Conservation (phyloP, 2,329 filamentous ascomycete species). For the Domatiomyces globalis region DNA sequence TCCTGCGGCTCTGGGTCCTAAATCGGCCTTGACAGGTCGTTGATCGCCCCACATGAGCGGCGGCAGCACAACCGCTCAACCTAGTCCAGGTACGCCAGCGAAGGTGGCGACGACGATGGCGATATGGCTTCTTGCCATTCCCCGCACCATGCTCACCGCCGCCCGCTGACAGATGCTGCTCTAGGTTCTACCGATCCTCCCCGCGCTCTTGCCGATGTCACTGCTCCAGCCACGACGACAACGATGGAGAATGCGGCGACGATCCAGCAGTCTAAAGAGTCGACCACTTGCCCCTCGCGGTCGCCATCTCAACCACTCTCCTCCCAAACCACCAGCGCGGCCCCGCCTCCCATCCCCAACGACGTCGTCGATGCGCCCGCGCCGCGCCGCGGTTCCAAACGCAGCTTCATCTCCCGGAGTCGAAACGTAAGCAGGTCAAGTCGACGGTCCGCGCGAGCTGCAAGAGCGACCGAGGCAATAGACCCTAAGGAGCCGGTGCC, state of each 20-base stretch:
- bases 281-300: background rate
- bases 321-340: background rate
- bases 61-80: slow-evolving; percentile 16
- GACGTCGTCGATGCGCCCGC: slow-evolving; percentile 9
- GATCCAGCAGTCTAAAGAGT: slow-evolving; percentile 11
- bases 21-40: slow-evolving; percentile 12
- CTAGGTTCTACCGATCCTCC: background rate
- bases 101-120: slow-evolving; percentile 1
- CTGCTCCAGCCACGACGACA: background rate
- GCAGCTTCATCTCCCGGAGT: slow-evolving; percentile 17
- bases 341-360: slow-evolving; percentile 3
- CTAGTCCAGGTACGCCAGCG: slow-evolving; percentile 14
- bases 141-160: too few species aligned
- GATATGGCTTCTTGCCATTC: slow-evolving; percentile 2
- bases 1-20: background rate
- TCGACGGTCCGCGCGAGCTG: slow-evolving; percentile 14
- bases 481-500: slow-evolving; percentile 10
- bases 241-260: slow-evolving; percentile 6
- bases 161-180: background rate
- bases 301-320: slow-evolving; percentile 13
- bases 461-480: slow-evolving; percentile 7
- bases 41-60: slow-evolving; percentile 20
- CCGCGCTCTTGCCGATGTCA: background rate
- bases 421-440: slow-evolving; percentile 17
- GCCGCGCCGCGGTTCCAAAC: slow-evolving; percentile 17